Base-by-base conservation (phyloP, 139 green algal genomes). In the Eudorina sp. region DNA sequence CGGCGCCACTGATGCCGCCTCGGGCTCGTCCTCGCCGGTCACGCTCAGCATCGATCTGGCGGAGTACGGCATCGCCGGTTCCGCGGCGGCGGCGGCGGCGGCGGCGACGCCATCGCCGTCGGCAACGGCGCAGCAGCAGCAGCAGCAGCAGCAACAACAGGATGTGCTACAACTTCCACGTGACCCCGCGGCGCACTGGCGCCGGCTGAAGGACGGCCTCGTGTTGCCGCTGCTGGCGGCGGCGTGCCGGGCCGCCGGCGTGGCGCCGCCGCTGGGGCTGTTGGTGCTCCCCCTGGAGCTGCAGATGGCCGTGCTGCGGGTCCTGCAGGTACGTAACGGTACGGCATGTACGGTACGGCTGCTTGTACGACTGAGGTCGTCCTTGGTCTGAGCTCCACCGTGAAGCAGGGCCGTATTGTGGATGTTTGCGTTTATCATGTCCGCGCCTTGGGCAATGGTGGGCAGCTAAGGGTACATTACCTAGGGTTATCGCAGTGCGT, bases 151-250 rank as follows among this genome's bases (percentile, higher is more conserved):
- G 48, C 31, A n/a, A 11, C 34, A 9, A 36, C 48, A 8, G n/a
- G n/a, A 29, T 9, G 3, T 29, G 31, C 27, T 34, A 5, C 31
- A 53, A 31, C 78, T 86, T 23, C 80, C 80, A 2, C 9, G 3
- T 0, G 60, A 76, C 18, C 60, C 48, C 8, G 25, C 41, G 7
- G 60, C 36, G 4, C 45, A 53, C 25, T 78, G 62, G 81, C 81
- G 81, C 21, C 45, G 45, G 45, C 45, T 78, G 62, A 66, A 69
- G 81, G 81, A 87, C 31, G 81, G 62, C 18, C 81, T 87, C 45
- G 45, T 27, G 45, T 64, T 87, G 81, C 81, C 81, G 64, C 81
- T 87, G 64, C 81, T 87, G 43, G 81, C 81, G 60, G 81, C 45
- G 8, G 46, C 45, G 1, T 87, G 81, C 21, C 64, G 81, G 4